Evolutionary conservation across 176 grass and related monocot species (phyloP).

Genomic region (Phoenix roebelenii): DNA sequence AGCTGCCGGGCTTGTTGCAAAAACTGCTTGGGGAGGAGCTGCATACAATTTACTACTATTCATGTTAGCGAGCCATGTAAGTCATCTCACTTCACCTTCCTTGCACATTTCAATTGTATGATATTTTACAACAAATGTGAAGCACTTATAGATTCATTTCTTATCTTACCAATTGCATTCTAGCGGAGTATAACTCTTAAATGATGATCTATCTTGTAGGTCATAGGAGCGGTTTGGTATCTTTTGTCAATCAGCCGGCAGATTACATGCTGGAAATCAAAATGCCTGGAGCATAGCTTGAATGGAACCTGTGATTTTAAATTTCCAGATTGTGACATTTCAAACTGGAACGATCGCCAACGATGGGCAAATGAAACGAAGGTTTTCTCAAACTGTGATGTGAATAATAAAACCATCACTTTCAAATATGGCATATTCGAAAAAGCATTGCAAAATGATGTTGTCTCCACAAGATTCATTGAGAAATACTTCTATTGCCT

Average conservation of each 20-base stretch:
- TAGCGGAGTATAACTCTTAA: no score
- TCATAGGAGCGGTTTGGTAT: slow-evolving; percentile 77
- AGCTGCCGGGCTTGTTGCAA: slow-evolving; percentile 72
- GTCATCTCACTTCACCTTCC: background rate
- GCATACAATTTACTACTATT: slow-evolving; percentile 89
- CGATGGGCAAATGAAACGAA: slow-evolving; percentile 15
- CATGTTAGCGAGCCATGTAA: slow-evolving; percentile 97
- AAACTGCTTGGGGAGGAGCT: slow-evolving; percentile 89
- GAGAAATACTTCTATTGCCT: slow-evolving; percentile 84
- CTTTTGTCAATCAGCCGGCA: slow-evolving; percentile 72
- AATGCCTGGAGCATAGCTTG: slow-evolving; percentile 22
- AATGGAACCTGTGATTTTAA: slow-evolving; percentile 14
- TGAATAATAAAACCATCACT: accelerated
- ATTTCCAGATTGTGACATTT: slow-evolving; percentile 46
- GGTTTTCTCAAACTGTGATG: slow-evolving; percentile 31
- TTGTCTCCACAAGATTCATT: slow-evolving; percentile 35
- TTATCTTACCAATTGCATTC: no score
- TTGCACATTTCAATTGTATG: no score
- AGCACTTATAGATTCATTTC: no score
- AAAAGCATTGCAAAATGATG: slow-evolving; percentile 17
- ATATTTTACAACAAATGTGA: no score
- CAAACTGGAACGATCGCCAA: background rate
- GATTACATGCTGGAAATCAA: slow-evolving; percentile 78
- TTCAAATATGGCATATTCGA: slow-evolving; percentile 53
- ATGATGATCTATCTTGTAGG: slow-evolving; percentile 29